A percentile compares a stretch with the other conserved stretches of the same genome.
phyloP scores from a whole-genome alignment of 441 rosid species.

The Erodium moschatum region DNA sequence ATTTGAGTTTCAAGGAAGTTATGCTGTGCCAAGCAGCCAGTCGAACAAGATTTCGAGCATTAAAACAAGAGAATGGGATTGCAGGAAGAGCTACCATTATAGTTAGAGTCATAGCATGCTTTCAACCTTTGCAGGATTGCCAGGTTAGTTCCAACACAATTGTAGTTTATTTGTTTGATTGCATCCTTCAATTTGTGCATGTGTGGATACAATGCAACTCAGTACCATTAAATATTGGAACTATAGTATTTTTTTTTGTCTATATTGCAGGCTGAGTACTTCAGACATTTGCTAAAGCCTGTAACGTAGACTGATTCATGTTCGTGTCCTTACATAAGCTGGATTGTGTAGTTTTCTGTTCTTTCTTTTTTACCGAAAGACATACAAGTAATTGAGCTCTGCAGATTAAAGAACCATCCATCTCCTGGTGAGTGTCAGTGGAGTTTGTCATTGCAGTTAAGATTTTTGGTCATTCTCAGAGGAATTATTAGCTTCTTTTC shows the following conservation, averaged over 20 bases:
- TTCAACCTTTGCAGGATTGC: slow-evolving; percentile 53
- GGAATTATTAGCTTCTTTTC: slow-evolving; percentile 29
- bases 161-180: not conserved
- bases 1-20: slow-evolving; percentile 24
- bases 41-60: slow-evolving; percentile 52
- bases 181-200: not conserved
- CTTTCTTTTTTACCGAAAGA: slow-evolving; percentile 23
- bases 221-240: no score
- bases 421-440: slow-evolving; percentile 28
- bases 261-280: slow-evolving; percentile 47
- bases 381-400: slow-evolving; percentile 21
- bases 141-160: slow-evolving; percentile 30
- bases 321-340: slow-evolving; percentile 24
- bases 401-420: slow-evolving; percentile 18
- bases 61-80: slow-evolving; percentile 39
- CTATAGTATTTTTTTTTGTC: no score
- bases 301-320: slow-evolving; percentile 41
- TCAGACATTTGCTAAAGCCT: slow-evolving; percentile 55
- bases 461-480: not conserved
- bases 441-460: not conserved
- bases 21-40: slow-evolving; percentile 61
- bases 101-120: slow-evolving; percentile 55
- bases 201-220: not conserved
- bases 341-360: slow-evolving; percentile 28
- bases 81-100: slow-evolving; percentile 44